Evolutionary conservation across 192 early-diverging fungal genomes (phyloP).

Genomic region (Glomus cerebriforme): DNA sequence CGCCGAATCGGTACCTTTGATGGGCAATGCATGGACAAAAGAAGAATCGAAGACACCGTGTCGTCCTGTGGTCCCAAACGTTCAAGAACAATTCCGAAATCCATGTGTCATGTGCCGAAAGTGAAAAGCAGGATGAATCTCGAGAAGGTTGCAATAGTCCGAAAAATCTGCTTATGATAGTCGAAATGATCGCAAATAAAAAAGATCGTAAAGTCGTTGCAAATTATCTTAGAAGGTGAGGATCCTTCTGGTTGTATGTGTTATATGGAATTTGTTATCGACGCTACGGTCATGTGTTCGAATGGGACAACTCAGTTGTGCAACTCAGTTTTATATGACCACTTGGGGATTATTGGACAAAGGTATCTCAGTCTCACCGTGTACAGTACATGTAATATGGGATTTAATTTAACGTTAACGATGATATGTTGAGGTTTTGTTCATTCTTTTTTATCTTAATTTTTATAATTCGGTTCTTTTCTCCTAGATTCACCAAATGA

Average conservation of each 20-base stretch:
- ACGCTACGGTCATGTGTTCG: not conserved
- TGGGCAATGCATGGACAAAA: too few relatives aligned
- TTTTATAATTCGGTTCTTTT: not conserved
- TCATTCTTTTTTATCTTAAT: constrained; percentile 27
- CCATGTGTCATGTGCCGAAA: constrained; percentile 12
- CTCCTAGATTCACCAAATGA: constrained; percentile 26
- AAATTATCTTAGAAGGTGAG: not conserved
- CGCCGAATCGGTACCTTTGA: not conserved
- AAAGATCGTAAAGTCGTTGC: constrained; percentile 1
- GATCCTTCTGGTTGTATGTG: not conserved
- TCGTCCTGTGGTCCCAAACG: constrained; percentile 12
- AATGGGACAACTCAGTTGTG: constrained; percentile 9
- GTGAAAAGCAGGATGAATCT: constrained; percentile 11
- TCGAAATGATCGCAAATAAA: constrained; percentile 25
- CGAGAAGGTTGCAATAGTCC: constrained; percentile 11
- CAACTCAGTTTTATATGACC: not conserved
- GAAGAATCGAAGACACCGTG: constrained; percentile 13
- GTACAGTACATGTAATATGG: not conserved
- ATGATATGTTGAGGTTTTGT: constrained; percentile 16
- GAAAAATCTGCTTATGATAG: not conserved
- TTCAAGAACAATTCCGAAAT: constrained; percentile 6
- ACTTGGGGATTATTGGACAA: constrained; percentile 19
- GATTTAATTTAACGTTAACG: not conserved
- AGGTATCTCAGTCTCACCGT: not conserved
- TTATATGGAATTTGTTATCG: constrained; percentile 15